Evolutionary conservation across 306 rosid genomes (phyloP), one percentile per base, ranked within the genome.

Genomic region (Ammopiptanthus mongolicus): DNA sequence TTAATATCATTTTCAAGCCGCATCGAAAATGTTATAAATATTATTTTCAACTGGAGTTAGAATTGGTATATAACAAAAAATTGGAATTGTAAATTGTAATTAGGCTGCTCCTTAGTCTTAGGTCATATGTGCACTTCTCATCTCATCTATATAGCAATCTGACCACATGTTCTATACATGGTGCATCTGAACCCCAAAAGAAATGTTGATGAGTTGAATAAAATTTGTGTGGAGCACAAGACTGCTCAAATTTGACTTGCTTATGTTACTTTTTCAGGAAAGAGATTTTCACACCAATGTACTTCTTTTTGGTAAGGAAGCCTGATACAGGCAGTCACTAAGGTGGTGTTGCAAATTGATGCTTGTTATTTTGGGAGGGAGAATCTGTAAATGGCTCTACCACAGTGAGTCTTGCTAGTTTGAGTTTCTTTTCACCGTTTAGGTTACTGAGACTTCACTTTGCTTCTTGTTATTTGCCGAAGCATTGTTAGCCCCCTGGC

Each of bases 271-370:
- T 28, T 83, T 77, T 48, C 92, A 88, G 97, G 88, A 90, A 52
- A 71, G 93, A 90, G 81, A 90, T 92, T 59, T 92, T 92, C 84
- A 92, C 97, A 3, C 96, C 97, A 17, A 71, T 92, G 90, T 92
- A 90, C 71, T 92, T 92, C 91, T 90, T 92, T 84, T 71, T 92
- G 88, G 97, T 86, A 11, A 85, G 86, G 78, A 92, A 89, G 86
- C 96, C 93, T 6, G 74, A 69, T 41, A 78, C 85, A 22, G 77
- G 34, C 9, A 64, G 62, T 36, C 67, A 78, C 63, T 81, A 70
- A 76, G 42, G 7, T 55, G 63, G 39, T 60, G 13, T 33, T 36
- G 56, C 62, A 65, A 61, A 19, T 44, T 21, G 71, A 9, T 25
- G n/a, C 23, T 57, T 1, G 19, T 6, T 36, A 68, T 36, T 62